These are phyloP conservation scores for Penicillium freii DNA, from an alignment of 2,329 filamentous ascomycete genomes.

Conservation along the genomic window DNA sequence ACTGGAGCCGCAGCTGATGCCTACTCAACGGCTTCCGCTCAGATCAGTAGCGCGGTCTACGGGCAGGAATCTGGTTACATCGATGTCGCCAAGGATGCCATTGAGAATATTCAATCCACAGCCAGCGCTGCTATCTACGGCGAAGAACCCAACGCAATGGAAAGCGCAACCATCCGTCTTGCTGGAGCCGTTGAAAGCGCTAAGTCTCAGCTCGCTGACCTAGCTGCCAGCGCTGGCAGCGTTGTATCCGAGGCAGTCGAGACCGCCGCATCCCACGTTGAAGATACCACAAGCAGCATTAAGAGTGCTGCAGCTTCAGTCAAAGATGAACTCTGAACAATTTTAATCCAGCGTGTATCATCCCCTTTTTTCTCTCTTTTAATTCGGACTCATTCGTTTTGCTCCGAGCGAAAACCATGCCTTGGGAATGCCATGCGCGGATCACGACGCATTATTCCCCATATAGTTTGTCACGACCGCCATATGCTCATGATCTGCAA, in stretches of 20 bases:
- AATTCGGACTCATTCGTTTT: constrained; percentile 5
- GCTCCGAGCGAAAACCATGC: constrained; percentile 7
- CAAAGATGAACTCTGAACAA: constrained; percentile 27
- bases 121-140: constrained; percentile 59
- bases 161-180: constrained; percentile 34
- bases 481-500: constrained; percentile 23
- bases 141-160: constrained; percentile 40
- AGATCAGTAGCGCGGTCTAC: constrained; percentile 56
- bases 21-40: constrained; percentile 51
- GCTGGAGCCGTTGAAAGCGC: constrained; percentile 38
- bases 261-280: constrained; percentile 44
- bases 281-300: constrained; percentile 46
- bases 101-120: constrained; percentile 54
- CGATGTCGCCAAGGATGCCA: constrained; percentile 53
- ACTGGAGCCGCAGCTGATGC: constrained; percentile 54
- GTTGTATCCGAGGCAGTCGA: constrained; percentile 36
- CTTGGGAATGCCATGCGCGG: constrained; percentile 16
- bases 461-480: constrained; percentile 35
- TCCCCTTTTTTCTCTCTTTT: constrained; percentile 10
- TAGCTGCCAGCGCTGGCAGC: constrained; percentile 34
- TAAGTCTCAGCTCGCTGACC: constrained; percentile 31
- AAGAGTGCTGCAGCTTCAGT: constrained; percentile 45
- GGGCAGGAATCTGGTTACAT: constrained; percentile 53
- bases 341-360: background rate
- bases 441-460: constrained; percentile 33